Percentiles rank a stretch among this genome's conserved stretches.
Conservation (phyloP, 495 filamentous ascomycete genomes). For the Cenococcum geophilum region DNA sequence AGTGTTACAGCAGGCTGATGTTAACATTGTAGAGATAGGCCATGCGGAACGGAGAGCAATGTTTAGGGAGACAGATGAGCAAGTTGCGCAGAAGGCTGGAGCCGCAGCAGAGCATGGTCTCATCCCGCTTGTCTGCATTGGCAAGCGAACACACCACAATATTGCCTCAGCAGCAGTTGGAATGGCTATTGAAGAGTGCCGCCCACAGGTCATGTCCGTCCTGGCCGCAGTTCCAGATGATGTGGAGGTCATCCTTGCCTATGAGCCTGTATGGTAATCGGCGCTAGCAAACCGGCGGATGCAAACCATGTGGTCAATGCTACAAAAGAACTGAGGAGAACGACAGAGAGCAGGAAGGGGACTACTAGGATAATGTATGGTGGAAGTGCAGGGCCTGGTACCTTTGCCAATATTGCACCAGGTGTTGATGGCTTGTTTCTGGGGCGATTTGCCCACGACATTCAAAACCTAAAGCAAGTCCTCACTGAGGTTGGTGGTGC, state of each 20-base stretch:
- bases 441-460: constrained; percentile 73
- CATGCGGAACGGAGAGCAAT: constrained; percentile 68
- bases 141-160: constrained; percentile 51
- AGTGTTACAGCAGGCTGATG: constrained; percentile 58
- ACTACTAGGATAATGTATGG: constrained; percentile 67
- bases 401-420: constrained; percentile 58
- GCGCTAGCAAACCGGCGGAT: constrained; percentile 61
- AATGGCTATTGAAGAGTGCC: constrained; percentile 58
- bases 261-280: constrained; percentile 89
- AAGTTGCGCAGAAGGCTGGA: constrained; percentile 58
- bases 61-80: constrained; percentile 64
- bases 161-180: constrained; percentile 50
- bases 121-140: constrained; percentile 74
- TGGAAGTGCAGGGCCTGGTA: constrained; percentile 70
- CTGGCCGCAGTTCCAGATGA: constrained; percentile 51
- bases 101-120: constrained; percentile 62
- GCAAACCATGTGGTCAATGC: constrained; percentile 67
- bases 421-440: constrained; percentile 79
- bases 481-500: constrained; percentile 54
- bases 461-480: constrained; percentile 58
- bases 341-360: constrained; percentile 40
- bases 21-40: constrained; percentile 65
- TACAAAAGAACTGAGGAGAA: constrained; percentile 52
- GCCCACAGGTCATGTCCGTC: constrained; percentile 55
- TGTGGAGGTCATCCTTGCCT: constrained; percentile 71